Evolutionary conservation across 148 eudicot species (phyloP).

Genomic region (Diospyros kaki): DNA sequence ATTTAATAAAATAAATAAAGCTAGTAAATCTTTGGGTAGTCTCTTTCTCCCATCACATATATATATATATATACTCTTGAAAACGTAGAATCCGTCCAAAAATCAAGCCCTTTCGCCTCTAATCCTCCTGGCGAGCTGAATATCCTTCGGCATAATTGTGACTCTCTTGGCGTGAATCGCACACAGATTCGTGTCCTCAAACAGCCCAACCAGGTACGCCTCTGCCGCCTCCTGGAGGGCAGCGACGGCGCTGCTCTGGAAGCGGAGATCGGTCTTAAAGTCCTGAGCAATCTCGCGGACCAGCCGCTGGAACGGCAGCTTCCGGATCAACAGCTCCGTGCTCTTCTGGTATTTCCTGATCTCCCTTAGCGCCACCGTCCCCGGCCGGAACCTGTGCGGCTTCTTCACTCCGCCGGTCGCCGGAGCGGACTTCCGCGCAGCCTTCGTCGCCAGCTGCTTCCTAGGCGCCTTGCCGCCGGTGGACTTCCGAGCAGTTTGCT

Average conservation of each 20-base stretch:
- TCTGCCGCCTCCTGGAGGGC: not conserved
- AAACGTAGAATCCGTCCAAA: too few relatives aligned
- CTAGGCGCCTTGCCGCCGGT: too few relatives aligned
- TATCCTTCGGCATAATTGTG: too few relatives aligned
- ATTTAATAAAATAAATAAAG: too few relatives aligned
- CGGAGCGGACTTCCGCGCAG: not conserved
- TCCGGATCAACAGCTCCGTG: not conserved
- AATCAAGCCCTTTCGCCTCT: too few relatives aligned
- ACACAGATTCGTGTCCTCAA: not conserved
- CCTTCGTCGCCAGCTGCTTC: too few relatives aligned
- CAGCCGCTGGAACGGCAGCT: not conserved
- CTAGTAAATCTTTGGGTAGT: too few relatives aligned
- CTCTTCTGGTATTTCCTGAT: not conserved
- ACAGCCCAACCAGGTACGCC: not conserved
- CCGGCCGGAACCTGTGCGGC: too few relatives aligned
- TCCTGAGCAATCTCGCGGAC: not conserved
- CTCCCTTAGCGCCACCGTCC: not conserved
- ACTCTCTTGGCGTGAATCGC: too few relatives aligned
- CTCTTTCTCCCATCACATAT: too few relatives aligned
- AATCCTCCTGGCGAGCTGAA: too few relatives aligned
- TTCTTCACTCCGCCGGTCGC: not conserved
- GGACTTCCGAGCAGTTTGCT: not conserved
- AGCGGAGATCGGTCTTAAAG: not conserved
- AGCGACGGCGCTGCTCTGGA: not conserved
- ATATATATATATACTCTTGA: too few relatives aligned